Evolutionary conservation across 768 basidiomycete genomes (phyloP), one percentile per base, ranked within the genome.

Genomic region (Lentinula detonsa): DNA sequence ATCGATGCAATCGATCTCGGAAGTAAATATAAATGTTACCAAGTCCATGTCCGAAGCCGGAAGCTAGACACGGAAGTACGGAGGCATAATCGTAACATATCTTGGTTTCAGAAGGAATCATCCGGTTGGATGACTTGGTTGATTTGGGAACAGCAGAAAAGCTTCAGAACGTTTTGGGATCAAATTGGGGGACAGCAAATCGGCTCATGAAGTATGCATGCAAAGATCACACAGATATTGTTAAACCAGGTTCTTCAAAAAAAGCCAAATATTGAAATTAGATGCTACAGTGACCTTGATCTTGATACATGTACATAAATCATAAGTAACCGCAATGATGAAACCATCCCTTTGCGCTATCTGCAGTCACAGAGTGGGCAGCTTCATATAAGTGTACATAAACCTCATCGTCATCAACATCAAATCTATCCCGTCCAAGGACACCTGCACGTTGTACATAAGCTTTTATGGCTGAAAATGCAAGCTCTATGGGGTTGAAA

Each of bases 401-500:
- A 9, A 61, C 62, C 56, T 61, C 61, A 3, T 40, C 31, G 28
- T 61, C 60, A 40, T 63, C 54, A 4, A 15, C 21, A 23, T 53
- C 49, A 4, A 35, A 16, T 35, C 33, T 33, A 4, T 54, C 50
- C 21, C 52, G 63, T 34, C 42, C 49, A 45, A 60, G 5, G 2
- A 18, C 45, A 18, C 59, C 59, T 34, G 18, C 16, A 3, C 67
- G 56, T 13, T 65, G 66, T n/a, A 70, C 45, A n/a, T 43, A 62
- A 18, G 63, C 55, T 57, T 68, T 68, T 35, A 70, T 59, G 21
- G 56, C 42, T 1, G 65, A 63, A 43, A 70, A 71, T 2, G 62
- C 62, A 11, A 67, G 62, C 59, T 71, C 67, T 43, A 71, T 70
- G 9, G 70, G 70, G 40, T 71, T 71, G 46, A 55, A 66, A 57